Evolutionary conservation across 352 stramenopile genomes (phyloP).

Genomic region (Phytopythium boreale): DNA sequence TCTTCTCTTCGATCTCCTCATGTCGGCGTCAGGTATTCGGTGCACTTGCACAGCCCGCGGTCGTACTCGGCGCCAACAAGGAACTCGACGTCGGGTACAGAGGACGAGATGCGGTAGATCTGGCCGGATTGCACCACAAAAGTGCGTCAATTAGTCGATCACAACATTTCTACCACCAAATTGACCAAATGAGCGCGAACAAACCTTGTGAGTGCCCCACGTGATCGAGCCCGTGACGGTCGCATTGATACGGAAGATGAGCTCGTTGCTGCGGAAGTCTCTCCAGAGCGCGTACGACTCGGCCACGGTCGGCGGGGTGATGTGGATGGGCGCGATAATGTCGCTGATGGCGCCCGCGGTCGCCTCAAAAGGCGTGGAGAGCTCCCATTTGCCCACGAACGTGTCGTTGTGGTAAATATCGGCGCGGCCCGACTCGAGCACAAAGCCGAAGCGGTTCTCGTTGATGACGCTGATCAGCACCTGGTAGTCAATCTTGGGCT

Average conservation of each 20-base stretch:
- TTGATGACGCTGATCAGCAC: constrained; percentile 87
- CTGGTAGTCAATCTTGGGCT: constrained; percentile 84
- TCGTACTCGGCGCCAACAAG: constrained; percentile 86
- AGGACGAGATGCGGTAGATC: constrained; percentile 82
- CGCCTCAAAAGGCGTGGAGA: constrained; percentile 62
- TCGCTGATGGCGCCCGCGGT: constrained; percentile 75
- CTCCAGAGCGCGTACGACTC: constrained; percentile 67
- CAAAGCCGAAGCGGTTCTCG: constrained; percentile 86
- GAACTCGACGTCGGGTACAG: constrained; percentile 76
- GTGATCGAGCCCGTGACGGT: constrained; percentile 79
- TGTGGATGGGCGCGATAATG: constrained; percentile 69
- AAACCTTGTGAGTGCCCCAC: constrained; percentile 76
- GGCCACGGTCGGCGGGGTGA: constrained; percentile 35
- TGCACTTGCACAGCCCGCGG: constrained; percentile 80
- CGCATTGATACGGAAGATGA: constrained; percentile 83
- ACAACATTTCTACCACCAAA: neutral
- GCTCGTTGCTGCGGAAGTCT: constrained; percentile 67
- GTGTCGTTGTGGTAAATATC: constrained; percentile 82
- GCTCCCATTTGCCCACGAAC: constrained; percentile 68
- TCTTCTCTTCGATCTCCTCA: constrained; percentile 6
- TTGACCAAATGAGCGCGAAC: constrained; percentile 2
- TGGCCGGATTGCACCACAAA: constrained; percentile 11
- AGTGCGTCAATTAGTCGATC: neutral
- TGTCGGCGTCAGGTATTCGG: constrained; percentile 60
- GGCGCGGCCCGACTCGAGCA: constrained; percentile 64